A percentile compares a stretch with the other conserved stretches of the same genome.
phyloP scores from a whole-genome alignment of 345 rosid genomes.

The Syzygium jambos region DNA sequence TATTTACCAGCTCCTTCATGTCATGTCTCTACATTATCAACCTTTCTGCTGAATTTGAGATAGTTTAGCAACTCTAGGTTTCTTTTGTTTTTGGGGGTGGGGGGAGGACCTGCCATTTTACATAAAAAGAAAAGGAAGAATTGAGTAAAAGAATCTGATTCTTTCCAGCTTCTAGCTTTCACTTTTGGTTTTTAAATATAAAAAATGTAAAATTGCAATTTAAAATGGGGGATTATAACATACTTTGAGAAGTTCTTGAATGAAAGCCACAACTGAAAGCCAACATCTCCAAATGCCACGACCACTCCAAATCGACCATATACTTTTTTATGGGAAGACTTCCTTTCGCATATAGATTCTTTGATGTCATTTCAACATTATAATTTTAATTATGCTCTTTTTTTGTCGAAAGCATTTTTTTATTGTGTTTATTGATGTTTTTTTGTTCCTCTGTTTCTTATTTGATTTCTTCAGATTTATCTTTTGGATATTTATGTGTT shows the following conservation, averaged over 20 bases:
- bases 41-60: not conserved
- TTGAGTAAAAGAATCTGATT: not conserved
- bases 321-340: not conserved
- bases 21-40: not conserved
- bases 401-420: not conserved
- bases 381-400: not conserved
- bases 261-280: not conserved
- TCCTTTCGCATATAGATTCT: not conserved
- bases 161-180: not conserved
- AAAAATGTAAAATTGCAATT: not conserved
- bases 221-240: not conserved
- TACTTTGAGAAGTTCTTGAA: not conserved
- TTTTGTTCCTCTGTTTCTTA: not conserved
- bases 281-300: not conserved
- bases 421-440: not conserved
- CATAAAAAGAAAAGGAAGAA: not conserved
- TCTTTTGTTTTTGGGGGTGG: not conserved
- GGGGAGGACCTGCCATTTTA: not conserved
- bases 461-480: conserved; percentile 56
- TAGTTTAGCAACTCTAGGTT: not conserved
- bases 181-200: not conserved
- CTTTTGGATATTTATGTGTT: conserved; percentile 74
- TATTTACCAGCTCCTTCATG: not conserved
- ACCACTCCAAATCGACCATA: not conserved
- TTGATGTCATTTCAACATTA: not conserved